Evolutionary conservation across 208 protist species (phyloP).

Genomic region (Crithidia thermophila): DNA sequence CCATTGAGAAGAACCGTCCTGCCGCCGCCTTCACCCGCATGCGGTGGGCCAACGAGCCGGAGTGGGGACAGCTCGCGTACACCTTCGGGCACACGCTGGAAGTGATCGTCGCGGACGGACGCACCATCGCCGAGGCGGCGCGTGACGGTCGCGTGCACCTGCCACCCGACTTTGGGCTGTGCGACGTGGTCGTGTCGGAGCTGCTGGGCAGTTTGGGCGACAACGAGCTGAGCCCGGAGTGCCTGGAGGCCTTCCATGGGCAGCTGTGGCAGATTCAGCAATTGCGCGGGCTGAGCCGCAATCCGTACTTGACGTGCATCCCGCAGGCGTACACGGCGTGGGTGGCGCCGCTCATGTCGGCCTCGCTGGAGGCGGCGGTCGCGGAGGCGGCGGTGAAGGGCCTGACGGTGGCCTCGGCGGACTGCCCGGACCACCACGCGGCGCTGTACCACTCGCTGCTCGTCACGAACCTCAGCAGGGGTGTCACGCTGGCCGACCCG

Average conservation of each 20-base stretch:
- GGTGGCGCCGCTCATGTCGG: slow-evolving; percentile 78
- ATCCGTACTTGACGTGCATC: slow-evolving; percentile 64
- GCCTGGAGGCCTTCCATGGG: slow-evolving; percentile 94
- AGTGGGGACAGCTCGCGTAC: slow-evolving; percentile 58
- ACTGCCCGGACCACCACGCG: slow-evolving; percentile 57
- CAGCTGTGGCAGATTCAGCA: slow-evolving; percentile 63
- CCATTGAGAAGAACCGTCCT: slow-evolving; percentile 98
- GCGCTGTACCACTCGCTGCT: slow-evolving; percentile 74
- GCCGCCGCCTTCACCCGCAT: slow-evolving; percentile 92
- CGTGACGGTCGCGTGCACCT: slow-evolving; percentile 24
- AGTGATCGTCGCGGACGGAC: slow-evolving; percentile 92
- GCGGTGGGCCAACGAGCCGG: slow-evolving; percentile 52
- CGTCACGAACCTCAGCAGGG: slow-evolving; percentile 71
- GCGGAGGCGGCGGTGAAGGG: slow-evolving; percentile 59
- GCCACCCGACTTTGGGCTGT: slow-evolving; percentile 75
- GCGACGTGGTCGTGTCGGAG: slow-evolving; percentile 97
- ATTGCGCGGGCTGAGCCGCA: slow-evolving; percentile 38
- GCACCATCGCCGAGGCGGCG: slow-evolving; percentile 50
- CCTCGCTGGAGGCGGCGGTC: slow-evolving; percentile 53
- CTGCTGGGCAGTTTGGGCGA: slow-evolving; percentile 99
- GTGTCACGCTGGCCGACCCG: slow-evolving; percentile 44
- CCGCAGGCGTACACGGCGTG: slow-evolving; percentile 80
- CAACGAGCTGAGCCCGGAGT: slow-evolving; percentile 99
- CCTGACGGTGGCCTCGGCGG: slow-evolving; percentile 48
- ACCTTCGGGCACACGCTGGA: slow-evolving; percentile 89